Base-by-base conservation (phyloP, 208 protist species). In the Acanthamoeba castellanii region DNA sequence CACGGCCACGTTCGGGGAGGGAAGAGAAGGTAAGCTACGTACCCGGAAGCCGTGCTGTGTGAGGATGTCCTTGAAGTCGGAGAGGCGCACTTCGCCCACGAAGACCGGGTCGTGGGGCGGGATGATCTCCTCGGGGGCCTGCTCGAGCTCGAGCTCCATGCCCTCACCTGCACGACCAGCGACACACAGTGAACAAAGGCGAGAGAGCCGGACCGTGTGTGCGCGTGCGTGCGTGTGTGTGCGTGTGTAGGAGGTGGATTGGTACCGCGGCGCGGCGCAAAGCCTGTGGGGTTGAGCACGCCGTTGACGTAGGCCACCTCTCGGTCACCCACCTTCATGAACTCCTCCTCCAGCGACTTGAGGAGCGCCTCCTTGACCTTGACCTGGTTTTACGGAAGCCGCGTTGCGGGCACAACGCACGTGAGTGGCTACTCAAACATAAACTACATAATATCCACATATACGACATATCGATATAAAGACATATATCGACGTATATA, bases 51-150 rank as follows among this genome's bases (percentile, higher is more conserved):
- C 90, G 34, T 76, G 27, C 30, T 94, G 64, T 8, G 90, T 94
- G 55, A 94, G 90, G n/a, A 94, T 66, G 37, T 94, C 90, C 55
- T 94, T 94, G 45, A 94, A 94, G 66, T 94, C 90, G 59, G 90
- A 76, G 20, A 94, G 90, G 14, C 47, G 47, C 45, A 94, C 50
- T 42, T 94, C 90, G 30, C 90, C 90, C 30, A 82, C 64, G 52
- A 94, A 94, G 70, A 94, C 70, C 16, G 90, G 66, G 45, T 45
- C 32, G 34, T 94, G 90, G 4, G 90, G 90, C 8, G 68, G 59
- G 8, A 92, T 92, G 85, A 76, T 66, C 25, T 85, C 76, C 57
- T 72, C 57, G 3, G 85, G 55, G 2, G 85, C 85, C 34, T 76
- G 64, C 59, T 92, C 85, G 45, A 92, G 16, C 25, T 92, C 76